Conservation (phyloP, 306 rosid genomes). For the Begonia loranthoides region DNA sequence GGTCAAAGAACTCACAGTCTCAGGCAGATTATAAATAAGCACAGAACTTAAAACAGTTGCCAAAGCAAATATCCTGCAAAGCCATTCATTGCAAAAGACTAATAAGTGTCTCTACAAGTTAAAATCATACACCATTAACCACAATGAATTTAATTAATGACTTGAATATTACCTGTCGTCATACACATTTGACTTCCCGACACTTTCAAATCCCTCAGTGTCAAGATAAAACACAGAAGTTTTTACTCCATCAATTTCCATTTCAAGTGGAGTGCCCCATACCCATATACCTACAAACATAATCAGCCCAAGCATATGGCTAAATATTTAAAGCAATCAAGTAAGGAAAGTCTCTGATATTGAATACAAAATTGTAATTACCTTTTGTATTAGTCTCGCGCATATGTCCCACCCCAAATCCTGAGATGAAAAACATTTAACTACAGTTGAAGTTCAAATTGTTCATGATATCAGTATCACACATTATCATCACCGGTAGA, state of each 20-base stretch:
- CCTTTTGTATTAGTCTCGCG: slow-evolving; percentile 97
- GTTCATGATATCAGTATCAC: slow-evolving; percentile 1
- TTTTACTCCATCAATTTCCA: slow-evolving; percentile 69
- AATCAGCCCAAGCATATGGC: slow-evolving; percentile 10
- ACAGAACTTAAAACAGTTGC: slow-evolving; percentile 96
- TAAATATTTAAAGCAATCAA: slow-evolving; percentile 2
- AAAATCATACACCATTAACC: background rate
- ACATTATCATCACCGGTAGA: background rate
- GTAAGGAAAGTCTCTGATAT: slow-evolving; percentile 17
- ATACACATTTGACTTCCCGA: slow-evolving; percentile 93
- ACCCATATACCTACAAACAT: slow-evolving; percentile 77
- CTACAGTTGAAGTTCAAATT: background rate
- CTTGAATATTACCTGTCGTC: slow-evolving; percentile 74
- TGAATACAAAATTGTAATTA: slow-evolving; percentile 18
- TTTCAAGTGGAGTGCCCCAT: slow-evolving; percentile 84
- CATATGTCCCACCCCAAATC: slow-evolving; percentile 98
- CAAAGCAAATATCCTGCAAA: slow-evolving; percentile 81
- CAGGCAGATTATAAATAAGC: slow-evolving; percentile 84
- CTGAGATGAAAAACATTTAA: slow-evolving; percentile 24
- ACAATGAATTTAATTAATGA: slow-evolving; percentile 11
- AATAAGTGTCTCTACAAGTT: slow-evolving; percentile 1
- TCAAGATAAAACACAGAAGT: slow-evolving; percentile 90
- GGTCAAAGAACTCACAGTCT: slow-evolving; percentile 50
- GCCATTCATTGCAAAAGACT: slow-evolving; percentile 8
- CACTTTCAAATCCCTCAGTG: slow-evolving; percentile 95